Evolutionary conservation across 768 basidiomycete genomes (phyloP).

Genomic region (Suillus weaverae): DNA sequence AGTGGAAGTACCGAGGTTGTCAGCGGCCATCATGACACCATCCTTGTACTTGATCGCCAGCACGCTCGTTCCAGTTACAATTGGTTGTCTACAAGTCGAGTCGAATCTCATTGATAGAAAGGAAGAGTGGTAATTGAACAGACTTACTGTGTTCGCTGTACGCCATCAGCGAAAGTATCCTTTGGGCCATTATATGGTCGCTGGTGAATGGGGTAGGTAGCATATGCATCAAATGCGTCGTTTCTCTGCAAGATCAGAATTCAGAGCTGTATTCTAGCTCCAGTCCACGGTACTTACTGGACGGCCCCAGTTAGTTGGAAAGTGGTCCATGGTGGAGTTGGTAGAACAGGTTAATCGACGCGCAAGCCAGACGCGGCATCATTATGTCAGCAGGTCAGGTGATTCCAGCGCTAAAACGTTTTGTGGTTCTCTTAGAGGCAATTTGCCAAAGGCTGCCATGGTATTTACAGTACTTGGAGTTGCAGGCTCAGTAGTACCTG

Average conservation of each 20-base stretch:
- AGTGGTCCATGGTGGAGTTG: slow-evolving; percentile 66
- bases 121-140: background rate
- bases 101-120: background rate
- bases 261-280: background rate
- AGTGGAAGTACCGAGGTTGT: slow-evolving; percentile 78
- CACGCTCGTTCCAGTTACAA: slow-evolving; percentile 96
- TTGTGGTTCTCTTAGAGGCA: no score
- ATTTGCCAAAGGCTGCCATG: background rate
- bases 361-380: slow-evolving; percentile 19
- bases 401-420: background rate
- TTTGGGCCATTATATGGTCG: slow-evolving; percentile 48
- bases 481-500: no score
- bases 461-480: background rate
- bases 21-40: slow-evolving; percentile 97
- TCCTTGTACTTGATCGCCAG: slow-evolving; percentile 93
- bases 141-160: slow-evolving; percentile 80
- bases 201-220: slow-evolving; percentile 73
- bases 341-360: slow-evolving; percentile 15
- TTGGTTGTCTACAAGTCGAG: slow-evolving; percentile 66
- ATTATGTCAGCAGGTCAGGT: slow-evolving; percentile 11
- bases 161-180: slow-evolving; percentile 61
- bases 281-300: slow-evolving; percentile 49
- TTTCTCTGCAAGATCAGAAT: slow-evolving; percentile 51
- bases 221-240: slow-evolving; percentile 73
- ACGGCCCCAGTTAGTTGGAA: slow-evolving; percentile 81